Evolutionary conservation across 768 basidiomycete genomes (phyloP).

Genomic region (Fomitopsis serialis): DNA sequence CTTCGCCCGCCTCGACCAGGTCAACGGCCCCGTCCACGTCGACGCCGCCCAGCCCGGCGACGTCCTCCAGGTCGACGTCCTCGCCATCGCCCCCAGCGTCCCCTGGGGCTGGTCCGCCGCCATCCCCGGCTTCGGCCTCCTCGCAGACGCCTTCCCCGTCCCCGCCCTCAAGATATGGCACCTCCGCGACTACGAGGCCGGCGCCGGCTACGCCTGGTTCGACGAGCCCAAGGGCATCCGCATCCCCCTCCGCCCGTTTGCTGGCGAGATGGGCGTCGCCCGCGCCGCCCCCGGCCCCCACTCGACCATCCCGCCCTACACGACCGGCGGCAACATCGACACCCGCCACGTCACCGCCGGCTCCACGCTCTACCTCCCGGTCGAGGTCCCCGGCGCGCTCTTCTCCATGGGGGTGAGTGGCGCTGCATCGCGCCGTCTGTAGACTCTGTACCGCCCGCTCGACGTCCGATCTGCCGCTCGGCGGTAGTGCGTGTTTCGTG

Average conservation of each 20-base stretch:
- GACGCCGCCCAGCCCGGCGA: slow-evolving; percentile 49
- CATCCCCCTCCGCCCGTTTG: slow-evolving; percentile 51
- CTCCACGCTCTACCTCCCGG: slow-evolving; percentile 50
- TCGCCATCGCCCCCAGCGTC: slow-evolving; percentile 41
- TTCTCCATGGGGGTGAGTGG: slow-evolving; percentile 58
- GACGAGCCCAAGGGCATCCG: slow-evolving; percentile 41
- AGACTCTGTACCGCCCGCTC: too few species aligned
- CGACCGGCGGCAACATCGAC: slow-evolving; percentile 58
- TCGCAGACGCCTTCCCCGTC: slow-evolving; percentile 48
- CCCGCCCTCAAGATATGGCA: slow-evolving; percentile 52
- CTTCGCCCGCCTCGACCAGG: slow-evolving; percentile 48
- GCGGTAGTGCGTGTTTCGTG: too few species aligned
- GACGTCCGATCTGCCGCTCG: too few species aligned
- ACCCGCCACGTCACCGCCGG: slow-evolving; percentile 52
- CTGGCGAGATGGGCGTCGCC: slow-evolving; percentile 63
- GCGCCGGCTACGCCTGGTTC: slow-evolving; percentile 41
- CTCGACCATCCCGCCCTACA: slow-evolving; percentile 60
- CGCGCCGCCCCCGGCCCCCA: slow-evolving; percentile 43
- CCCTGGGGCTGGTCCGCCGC: slow-evolving; percentile 61
- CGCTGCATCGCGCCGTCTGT: too few species aligned
- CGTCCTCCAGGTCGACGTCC: slow-evolving; percentile 54
- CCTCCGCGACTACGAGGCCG: slow-evolving; percentile 24
- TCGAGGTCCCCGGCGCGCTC: slow-evolving; percentile 55
- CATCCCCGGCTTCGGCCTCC: slow-evolving; percentile 55
- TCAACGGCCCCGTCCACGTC: slow-evolving; percentile 55